These are phyloP conservation scores for Aureobasidium pullulans DNA, from an alignment of 2,329 filamentous ascomycete species.

Conservation along the genomic window DNA sequence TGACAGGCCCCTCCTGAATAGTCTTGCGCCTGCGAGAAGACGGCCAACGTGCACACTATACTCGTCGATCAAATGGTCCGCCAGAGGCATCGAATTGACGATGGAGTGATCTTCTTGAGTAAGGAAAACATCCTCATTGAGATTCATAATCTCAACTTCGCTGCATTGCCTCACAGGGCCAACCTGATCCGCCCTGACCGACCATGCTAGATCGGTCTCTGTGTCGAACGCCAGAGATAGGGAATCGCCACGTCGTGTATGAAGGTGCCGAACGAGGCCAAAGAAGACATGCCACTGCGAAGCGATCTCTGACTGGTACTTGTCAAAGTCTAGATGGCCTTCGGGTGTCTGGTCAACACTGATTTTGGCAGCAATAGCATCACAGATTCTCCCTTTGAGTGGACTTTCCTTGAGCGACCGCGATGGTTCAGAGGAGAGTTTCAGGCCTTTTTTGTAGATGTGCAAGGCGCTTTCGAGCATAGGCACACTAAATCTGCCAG, in stretches of 20 bases:
- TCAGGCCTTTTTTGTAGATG: constrained; percentile 66
- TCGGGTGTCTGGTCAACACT: constrained; percentile 54
- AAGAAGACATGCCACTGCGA: constrained; percentile 88
- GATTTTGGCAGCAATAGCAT: constrained; percentile 62
- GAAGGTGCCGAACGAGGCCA: constrained; percentile 74
- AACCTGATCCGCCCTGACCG: constrained; percentile 74
- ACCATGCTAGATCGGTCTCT: constrained; percentile 67
- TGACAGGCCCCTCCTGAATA: constrained; percentile 20
- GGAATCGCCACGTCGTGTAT: constrained; percentile 77
- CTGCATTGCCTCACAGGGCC: constrained; percentile 75
- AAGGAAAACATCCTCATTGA: constrained; percentile 51
- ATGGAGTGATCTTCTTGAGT: constrained; percentile 21
- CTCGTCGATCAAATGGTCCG: constrained; percentile 15
- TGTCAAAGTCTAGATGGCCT: constrained; percentile 64
- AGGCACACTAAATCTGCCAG: constrained; percentile 70
- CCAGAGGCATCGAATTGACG: constrained; percentile 19
- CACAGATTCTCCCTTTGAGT: constrained; percentile 69
- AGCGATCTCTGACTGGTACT: constrained; percentile 66
- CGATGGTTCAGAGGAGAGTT: constrained; percentile 28
- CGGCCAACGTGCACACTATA: constrained; percentile 12
- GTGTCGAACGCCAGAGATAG: constrained; percentile 70
- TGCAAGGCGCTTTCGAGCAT: constrained; percentile 77
- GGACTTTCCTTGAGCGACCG: constrained; percentile 41
- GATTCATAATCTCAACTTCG: constrained; percentile 63
- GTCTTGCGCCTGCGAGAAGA: constrained; percentile 20